Evolutionary conservation across 2,329 filamentous ascomycete genomes (phyloP), one percentile per base, ranked within the genome.

Genomic region (Nemania sp.): DNA sequence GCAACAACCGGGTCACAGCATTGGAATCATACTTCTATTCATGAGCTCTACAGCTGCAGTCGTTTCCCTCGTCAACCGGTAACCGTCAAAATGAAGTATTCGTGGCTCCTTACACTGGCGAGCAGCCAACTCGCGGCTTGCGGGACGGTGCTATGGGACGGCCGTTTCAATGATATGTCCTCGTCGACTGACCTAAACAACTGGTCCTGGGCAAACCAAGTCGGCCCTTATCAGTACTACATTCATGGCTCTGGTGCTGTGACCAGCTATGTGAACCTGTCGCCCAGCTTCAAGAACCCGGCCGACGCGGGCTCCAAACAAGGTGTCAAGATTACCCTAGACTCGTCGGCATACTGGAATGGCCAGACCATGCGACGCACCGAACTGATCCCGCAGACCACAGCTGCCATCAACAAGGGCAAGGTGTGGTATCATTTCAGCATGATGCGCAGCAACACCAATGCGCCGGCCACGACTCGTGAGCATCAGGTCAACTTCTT

Each of bases 381-480:
- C 0, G 89, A 91, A 76, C 78, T 91, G 62, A 91, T 92, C 66
- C 88, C 89, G 9, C 86, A 90, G 76, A 90, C 87, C 0, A 82
- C 74, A 1, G 84, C 84, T 0, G 80, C 86, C 60, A 88, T 91
- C 73, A 87, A 85, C 67, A 69, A 75, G n/a, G 88, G 88, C 45
- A 87, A 83, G 51, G 82, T 90, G 35, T 89, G 81, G 76, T 91
- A 91, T 74, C 89, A 91, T 74, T 91, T 91, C 76, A 87, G 82
- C 61, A 82, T 91, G 65, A 85, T 83, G 79, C 80, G 83, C 47
- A 79, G 75, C 13, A 78, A 77, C 45, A 80, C 76, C 17, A 90
- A 90, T 69, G 78, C 86, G 0, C 89, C 89, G 0, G 82, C 80
- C 42, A 76, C 81, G 4, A 81, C 79, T 11, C 82, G 87, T 56